A percentile compares a stretch with the other conserved stretches of the same genome.
These are phyloP conservation scores for Coemansia sp. DNA, from an alignment of 192 early-diverging fungal genomes.

Conservation along the genomic window DNA sequence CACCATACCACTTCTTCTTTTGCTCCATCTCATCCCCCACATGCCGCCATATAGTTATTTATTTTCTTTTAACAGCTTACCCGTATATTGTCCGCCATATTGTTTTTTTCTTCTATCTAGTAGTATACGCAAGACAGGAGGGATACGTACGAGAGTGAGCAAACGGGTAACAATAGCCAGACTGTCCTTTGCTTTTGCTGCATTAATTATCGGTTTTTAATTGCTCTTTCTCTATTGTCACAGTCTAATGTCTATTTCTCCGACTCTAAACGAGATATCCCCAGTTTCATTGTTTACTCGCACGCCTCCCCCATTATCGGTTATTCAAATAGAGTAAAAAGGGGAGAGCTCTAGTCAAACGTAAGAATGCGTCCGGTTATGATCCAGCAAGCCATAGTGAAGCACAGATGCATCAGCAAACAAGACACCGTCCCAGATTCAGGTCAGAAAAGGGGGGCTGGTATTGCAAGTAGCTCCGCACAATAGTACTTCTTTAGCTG, in stretches of 20 bases:
- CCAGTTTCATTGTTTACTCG: neutral
- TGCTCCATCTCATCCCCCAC: neutral
- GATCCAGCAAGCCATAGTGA: neutral
- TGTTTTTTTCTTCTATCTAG: neutral
- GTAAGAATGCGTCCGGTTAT: constrained; percentile 2
- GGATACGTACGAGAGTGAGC: neutral
- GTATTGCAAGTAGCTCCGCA: neutral
- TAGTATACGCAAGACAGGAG: neutral
- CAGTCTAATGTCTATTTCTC: neutral
- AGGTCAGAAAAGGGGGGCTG: neutral
- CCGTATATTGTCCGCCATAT: neutral
- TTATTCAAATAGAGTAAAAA: neutral
- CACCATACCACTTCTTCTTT: constrained; percentile 5
- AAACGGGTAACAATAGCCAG: neutral
- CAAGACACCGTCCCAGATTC: neutral
- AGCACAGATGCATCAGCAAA: neutral
- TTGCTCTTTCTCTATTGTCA: neutral
- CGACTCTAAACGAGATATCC: neutral
- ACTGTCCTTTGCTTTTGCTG: neutral
- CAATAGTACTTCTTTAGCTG: neutral
- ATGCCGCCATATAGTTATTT: neutral
- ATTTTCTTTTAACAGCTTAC: neutral
- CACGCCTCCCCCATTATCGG: neutral
- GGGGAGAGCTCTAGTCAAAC: neutral
- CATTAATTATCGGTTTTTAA: too few relatives aligned